These are phyloP conservation scores for Colletotrichum paranaense DNA, from an alignment of 2,329 filamentous ascomycete genomes.

Conservation along the genomic window DNA sequence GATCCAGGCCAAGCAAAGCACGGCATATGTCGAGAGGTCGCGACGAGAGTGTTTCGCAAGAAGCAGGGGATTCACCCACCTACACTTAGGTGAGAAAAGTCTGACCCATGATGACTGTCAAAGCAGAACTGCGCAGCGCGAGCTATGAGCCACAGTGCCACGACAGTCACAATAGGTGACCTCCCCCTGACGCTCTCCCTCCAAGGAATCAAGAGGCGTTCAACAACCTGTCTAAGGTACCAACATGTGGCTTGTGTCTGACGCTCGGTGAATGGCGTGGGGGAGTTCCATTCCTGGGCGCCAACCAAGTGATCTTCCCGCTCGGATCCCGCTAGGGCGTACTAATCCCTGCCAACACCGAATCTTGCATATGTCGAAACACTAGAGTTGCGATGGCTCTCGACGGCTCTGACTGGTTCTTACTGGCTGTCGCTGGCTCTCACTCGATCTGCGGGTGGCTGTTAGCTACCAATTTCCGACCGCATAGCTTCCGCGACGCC, in stretches of 20 bases:
- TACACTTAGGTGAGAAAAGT: conserved; percentile 22
- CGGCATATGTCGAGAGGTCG: conserved; percentile 7
- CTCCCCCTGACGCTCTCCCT: conserved; percentile 6
- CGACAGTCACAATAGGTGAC: not conserved
- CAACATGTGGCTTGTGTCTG: conserved; percentile 16
- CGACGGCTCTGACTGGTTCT: conserved; percentile 17
- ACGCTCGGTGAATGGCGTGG: conserved; percentile 29
- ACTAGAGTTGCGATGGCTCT: conserved; percentile 33
- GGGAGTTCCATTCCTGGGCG: conserved; percentile 31
- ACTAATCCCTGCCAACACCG: conserved; percentile 31
- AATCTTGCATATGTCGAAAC: conserved; percentile 36
- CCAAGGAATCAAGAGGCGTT: not conserved
- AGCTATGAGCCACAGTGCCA: not conserved
- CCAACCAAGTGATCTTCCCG: conserved; percentile 31
- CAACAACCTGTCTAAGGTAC: not conserved
- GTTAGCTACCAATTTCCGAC: conserved; percentile 1
- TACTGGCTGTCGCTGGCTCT: not conserved
- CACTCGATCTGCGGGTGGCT: not conserved
- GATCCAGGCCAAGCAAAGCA: conserved; percentile 1
- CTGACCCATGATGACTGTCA: conserved; percentile 28
- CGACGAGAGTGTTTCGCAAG: conserved; percentile 22
- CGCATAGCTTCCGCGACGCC: conserved; percentile 4
- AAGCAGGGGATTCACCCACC: not conserved
- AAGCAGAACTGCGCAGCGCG: conserved; percentile 21
- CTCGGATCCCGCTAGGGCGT: conserved; percentile 32